Percentiles rank a stretch among this genome's conserved stretches.
phyloP scores from a whole-genome alignment of 306 rosid genomes.

The Rubus parviflorus region DNA sequence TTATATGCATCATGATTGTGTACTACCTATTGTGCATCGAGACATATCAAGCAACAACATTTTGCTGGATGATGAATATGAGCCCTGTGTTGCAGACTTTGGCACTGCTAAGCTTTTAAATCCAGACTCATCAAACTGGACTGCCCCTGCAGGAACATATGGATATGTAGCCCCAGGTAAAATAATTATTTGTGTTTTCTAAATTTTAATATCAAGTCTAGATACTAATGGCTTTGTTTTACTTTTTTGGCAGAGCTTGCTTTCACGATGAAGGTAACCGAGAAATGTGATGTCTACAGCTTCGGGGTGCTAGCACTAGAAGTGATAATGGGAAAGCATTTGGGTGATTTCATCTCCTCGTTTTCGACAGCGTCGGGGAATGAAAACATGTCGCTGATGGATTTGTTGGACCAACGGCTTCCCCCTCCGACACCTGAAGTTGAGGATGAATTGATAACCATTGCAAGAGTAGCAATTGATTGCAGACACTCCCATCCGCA shows the following conservation, averaged over 20 bases:
- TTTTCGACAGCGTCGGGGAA: neutral
- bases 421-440: conserved; percentile 3
- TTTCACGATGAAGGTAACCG: conserved; percentile 20
- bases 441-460: conserved; percentile 11
- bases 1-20: conserved; percentile 31
- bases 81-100: conserved; percentile 29
- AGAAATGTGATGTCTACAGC: conserved; percentile 28
- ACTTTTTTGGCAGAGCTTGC: conserved; percentile 24
- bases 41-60: conserved; percentile 31
- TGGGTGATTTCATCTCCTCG: conserved; percentile 20
- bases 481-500: conserved; percentile 15
- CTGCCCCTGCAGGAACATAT: conserved; percentile 27
- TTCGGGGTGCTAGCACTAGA: conserved; percentile 30
- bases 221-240: neutral
- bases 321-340: conserved; percentile 22
- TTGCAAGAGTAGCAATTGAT: conserved; percentile 1
- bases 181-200: neutral
- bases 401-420: conserved; percentile 22
- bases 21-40: conserved; percentile 21
- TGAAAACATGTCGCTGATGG: neutral
- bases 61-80: conserved; percentile 20
- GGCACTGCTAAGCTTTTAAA: conserved; percentile 32
- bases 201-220: neutral
- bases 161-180: conserved; percentile 40
- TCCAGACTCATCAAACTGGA: conserved; percentile 30